Percentiles rank a stretch among this genome's conserved stretches.
Evolutionary conservation across 768 basidiomycete genomes (phyloP).

Genomic region (Mycena vulgaris): DNA sequence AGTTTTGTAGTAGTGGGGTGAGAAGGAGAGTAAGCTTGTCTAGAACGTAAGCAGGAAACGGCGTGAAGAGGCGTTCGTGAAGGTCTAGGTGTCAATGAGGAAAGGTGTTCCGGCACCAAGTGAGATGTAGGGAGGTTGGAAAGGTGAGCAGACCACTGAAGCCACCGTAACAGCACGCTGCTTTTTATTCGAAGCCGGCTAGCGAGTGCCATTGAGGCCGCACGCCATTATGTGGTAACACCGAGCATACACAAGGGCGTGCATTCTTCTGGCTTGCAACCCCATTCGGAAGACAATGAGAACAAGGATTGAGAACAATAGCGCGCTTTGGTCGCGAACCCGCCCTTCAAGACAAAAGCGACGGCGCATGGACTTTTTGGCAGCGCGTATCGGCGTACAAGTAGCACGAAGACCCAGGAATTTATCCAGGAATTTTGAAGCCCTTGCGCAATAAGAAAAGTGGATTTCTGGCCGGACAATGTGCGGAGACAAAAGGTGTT

Average conservation of each 20-base stretch:
- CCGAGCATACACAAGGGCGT: slow-evolving; percentile 23
- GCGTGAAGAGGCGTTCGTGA: slow-evolving; percentile 33
- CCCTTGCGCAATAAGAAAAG: background rate
- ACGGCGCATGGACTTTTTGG: background rate
- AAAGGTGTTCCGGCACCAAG: slow-evolving; percentile 33
- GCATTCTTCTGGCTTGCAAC: slow-evolving; percentile 24
- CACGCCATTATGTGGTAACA: slow-evolving; percentile 32
- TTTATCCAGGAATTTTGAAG: background rate
- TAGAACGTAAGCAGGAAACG: slow-evolving; percentile 17
- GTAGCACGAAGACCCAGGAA: background rate
- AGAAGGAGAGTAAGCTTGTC: slow-evolving; percentile 26
- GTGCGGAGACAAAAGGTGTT: slow-evolving; percentile 6
- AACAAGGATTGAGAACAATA: slow-evolving; percentile 39
- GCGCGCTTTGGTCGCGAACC: background rate
- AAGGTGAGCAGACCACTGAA: slow-evolving; percentile 17
- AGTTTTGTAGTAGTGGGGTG: background rate
- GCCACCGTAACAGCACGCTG: background rate
- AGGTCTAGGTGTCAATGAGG: slow-evolving; percentile 24
- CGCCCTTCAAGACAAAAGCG: slow-evolving; percentile 4
- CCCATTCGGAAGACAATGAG: slow-evolving; percentile 37
- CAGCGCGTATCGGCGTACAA: background rate
- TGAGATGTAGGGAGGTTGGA: slow-evolving; percentile 18
- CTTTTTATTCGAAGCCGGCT: slow-evolving; percentile 28
- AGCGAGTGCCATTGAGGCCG: background rate
- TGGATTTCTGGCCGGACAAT: background rate